These are phyloP conservation scores for Aspergillus bridgeri DNA, from an alignment of 495 filamentous ascomycete species.

Conservation along the genomic window DNA sequence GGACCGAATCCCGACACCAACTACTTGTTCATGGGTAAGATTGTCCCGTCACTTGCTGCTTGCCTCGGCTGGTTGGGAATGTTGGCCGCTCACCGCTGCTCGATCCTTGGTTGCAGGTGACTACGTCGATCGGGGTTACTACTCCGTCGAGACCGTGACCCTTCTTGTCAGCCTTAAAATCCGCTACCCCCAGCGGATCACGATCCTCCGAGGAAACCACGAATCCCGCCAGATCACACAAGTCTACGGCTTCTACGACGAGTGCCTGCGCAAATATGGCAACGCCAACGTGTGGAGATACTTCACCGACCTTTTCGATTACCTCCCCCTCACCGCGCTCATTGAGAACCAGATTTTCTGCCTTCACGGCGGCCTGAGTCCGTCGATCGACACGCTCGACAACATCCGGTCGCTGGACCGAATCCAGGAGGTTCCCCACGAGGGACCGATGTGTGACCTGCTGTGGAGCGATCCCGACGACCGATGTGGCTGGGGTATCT, in stretches of 20 bases:
- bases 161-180: conserved; percentile 94
- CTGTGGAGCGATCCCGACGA: conserved; percentile 99
- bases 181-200: conserved; percentile 93
- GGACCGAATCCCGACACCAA: conserved; percentile 91
- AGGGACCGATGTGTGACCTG: conserved; percentile 97
- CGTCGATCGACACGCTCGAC: conserved; percentile 96
- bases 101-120: conserved; percentile 58
- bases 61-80: neutral
- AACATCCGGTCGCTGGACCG: conserved; percentile 95
- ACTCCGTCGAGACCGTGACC: conserved; percentile 94
- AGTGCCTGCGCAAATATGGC: conserved; percentile 95
- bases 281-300: conserved; percentile 99
- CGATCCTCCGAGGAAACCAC: conserved; percentile 94
- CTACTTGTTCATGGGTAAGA: conserved; percentile 87
- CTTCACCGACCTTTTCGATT: conserved; percentile 99
- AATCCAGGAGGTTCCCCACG: conserved; percentile 97
- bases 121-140: conserved; percentile 96
- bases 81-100: neutral
- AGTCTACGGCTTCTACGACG: conserved; percentile 97
- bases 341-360: conserved; percentile 99
- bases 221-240: conserved; percentile 97
- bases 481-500: conserved; percentile 97
- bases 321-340: conserved; percentile 93
- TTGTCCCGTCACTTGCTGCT: conserved; percentile 3
- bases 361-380: conserved; percentile 92